A percentile compares a stretch with the other conserved stretches of the same genome.
These are phyloP conservation scores for Lathyrus tuberosus DNA, from an alignment of 306 rosid genomes.

Conservation along the genomic window DNA sequence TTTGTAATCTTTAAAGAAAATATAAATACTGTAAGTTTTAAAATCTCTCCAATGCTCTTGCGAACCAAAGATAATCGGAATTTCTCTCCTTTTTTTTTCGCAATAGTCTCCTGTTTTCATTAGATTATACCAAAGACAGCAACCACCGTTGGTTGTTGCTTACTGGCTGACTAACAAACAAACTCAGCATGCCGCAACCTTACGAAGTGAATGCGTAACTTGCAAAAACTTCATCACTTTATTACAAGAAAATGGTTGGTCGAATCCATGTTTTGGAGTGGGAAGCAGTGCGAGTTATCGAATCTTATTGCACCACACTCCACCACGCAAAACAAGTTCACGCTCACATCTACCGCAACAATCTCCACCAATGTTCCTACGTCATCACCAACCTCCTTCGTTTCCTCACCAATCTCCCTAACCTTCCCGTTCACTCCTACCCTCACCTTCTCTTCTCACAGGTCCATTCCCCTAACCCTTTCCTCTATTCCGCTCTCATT, in stretches of 20 bases:
- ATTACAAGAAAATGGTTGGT: not conserved
- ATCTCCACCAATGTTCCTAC: slow-evolving; percentile 64
- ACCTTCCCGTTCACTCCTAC: slow-evolving; percentile 56
- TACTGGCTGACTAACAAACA: not conserved
- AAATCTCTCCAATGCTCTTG: no score
- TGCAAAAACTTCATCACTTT: not conserved
- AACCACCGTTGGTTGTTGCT: not conserved
- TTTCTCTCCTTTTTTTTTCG: no score
- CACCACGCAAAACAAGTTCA: slow-evolving; percentile 62
- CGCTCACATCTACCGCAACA: slow-evolving; percentile 53
- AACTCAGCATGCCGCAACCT: not conserved
- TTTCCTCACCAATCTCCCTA: slow-evolving; percentile 45
- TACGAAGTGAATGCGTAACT: not conserved
- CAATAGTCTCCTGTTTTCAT: no score
- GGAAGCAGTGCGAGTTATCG: slow-evolving; percentile 45
- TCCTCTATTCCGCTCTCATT: slow-evolving; percentile 80
- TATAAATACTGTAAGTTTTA: no score
- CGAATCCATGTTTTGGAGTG: slow-evolving; percentile 50
- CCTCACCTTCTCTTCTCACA: slow-evolving; percentile 62
- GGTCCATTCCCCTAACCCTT: slow-evolving; percentile 67
- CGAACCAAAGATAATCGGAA: no score
- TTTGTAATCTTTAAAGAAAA: no score
- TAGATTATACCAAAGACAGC: no score
- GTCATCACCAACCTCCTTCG: slow-evolving; percentile 75
- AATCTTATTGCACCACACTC: slow-evolving; percentile 45